These are phyloP conservation scores for Ochetophila trinervis DNA, from an alignment of 306 rosid genomes.

Conservation along the genomic window DNA sequence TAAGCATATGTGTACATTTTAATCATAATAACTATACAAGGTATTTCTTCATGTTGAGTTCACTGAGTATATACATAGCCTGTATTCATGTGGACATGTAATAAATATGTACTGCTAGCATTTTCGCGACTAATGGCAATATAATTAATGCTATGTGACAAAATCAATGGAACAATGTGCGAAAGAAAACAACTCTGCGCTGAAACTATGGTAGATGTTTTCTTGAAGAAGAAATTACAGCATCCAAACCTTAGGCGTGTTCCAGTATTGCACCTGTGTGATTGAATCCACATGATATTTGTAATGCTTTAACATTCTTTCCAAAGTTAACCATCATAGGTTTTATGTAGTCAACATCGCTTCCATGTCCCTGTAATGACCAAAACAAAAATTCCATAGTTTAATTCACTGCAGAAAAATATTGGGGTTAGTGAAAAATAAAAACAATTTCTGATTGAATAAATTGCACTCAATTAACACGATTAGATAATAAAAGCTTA, in stretches of 20 bases:
- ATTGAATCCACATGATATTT: constrained; percentile 94
- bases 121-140: too few species aligned
- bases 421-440: background rate
- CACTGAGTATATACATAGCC: too few species aligned
- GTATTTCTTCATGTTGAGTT: too few species aligned
- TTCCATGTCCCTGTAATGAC: constrained; percentile 71
- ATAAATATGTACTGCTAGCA: too few species aligned
- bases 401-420: background rate
- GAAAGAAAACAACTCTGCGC: background rate
- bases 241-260: constrained; percentile 36
- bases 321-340: constrained; percentile 59
- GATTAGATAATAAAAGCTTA: too few species aligned
- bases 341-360: constrained; percentile 71
- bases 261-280: constrained; percentile 89
- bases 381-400: constrained; percentile 18
- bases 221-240: background rate
- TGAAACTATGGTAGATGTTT: background rate
- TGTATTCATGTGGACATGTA: too few species aligned
- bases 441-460: background rate
- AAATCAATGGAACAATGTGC: background rate
- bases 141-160: too few species aligned
- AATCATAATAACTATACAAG: too few species aligned
- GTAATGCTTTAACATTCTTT: constrained; percentile 60
- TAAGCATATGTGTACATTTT: too few species aligned
- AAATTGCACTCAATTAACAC: too few species aligned